Conservation (phyloP, 495 filamentous ascomycete genomes). For the Physcia stellaris region DNA sequence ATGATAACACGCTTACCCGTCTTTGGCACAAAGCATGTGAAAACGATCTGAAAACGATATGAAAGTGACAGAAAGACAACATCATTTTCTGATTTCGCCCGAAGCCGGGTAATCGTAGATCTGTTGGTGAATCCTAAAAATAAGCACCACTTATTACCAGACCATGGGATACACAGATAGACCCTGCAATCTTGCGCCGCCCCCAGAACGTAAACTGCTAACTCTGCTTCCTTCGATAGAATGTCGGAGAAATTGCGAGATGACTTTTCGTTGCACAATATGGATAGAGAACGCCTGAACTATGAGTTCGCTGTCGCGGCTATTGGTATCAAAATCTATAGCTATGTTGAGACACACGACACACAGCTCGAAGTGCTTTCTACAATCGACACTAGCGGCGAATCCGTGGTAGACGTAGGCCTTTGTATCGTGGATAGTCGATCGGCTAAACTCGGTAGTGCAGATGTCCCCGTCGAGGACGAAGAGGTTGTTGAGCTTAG, state of each 20-base stretch:
- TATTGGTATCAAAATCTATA: conserved; percentile 52
- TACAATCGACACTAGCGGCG: conserved; percentile 15
- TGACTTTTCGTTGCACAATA: conserved; percentile 35
- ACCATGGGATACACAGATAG: too few species aligned
- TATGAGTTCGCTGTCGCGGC: conserved; percentile 44
- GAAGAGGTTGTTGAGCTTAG: conserved; percentile 12
- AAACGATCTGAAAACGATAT: too few species aligned
- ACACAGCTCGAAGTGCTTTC: conserved; percentile 36
- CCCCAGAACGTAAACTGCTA: too few species aligned
- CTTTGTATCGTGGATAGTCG: conserved; percentile 18
- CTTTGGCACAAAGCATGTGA: too few species aligned
- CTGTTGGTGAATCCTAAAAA: too few species aligned
- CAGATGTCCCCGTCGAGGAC: conserved; percentile 13
- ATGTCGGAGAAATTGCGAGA: too few species aligned
- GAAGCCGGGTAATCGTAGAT: too few species aligned
- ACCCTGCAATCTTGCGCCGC: too few species aligned
- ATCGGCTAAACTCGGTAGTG: conserved; percentile 10
- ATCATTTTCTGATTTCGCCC: too few species aligned
- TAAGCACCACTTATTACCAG: too few species aligned
- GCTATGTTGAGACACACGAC: conserved; percentile 51
- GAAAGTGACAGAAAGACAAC: too few species aligned
- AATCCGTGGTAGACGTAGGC: conserved; percentile 20
- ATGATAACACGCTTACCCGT: conserved; percentile 27
- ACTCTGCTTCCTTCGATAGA: too few species aligned
- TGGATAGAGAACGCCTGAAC: conserved; percentile 33